Percentiles rank a stretch among this genome's conserved stretches.
Evolutionary conservation across 768 basidiomycete species (phyloP).

Genomic region (Tremella yokohamensis): DNA sequence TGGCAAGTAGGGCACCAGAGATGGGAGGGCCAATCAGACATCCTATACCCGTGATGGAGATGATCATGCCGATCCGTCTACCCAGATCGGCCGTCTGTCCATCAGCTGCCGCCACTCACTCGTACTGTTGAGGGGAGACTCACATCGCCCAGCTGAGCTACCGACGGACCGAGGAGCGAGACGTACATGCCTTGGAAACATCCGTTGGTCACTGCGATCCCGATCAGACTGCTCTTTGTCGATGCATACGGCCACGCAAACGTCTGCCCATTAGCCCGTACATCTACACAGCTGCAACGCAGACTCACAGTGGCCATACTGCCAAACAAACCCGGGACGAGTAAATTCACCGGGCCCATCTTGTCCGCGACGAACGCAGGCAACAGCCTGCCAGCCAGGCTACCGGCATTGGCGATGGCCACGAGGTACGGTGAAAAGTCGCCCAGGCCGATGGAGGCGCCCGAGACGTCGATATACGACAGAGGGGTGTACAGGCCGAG

Average conservation of each 20-base stretch:
- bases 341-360: not conserved
- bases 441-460: slow-evolving; percentile 1
- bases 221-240: not conserved
- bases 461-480: slow-evolving; percentile 2
- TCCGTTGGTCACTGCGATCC: slow-evolving; percentile 1
- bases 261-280: not conserved
- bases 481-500: slow-evolving; percentile 2
- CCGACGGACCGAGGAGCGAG: not conserved
- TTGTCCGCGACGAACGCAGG: slow-evolving; percentile 1
- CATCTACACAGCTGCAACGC: not conserved
- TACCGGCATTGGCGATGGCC: slow-evolving; percentile 1
- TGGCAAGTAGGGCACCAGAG: not conserved
- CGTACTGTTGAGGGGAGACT: not conserved
- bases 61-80: not conserved
- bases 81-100: not conserved
- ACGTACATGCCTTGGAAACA: slow-evolving; percentile 5
- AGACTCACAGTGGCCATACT: slow-evolving; percentile 2
- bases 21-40: not conserved
- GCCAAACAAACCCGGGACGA: not conserved
- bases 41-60: slow-evolving; percentile 5
- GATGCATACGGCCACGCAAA: slow-evolving; percentile 1
- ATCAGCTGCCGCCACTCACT: not conserved
- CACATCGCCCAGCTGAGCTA: slow-evolving; percentile 1
- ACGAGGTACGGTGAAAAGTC: not conserved
- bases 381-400: not conserved